These are phyloP conservation scores for Eucalyptus tenuipes DNA, from an alignment of 345 rosid genomes.

Conservation along the genomic window DNA sequence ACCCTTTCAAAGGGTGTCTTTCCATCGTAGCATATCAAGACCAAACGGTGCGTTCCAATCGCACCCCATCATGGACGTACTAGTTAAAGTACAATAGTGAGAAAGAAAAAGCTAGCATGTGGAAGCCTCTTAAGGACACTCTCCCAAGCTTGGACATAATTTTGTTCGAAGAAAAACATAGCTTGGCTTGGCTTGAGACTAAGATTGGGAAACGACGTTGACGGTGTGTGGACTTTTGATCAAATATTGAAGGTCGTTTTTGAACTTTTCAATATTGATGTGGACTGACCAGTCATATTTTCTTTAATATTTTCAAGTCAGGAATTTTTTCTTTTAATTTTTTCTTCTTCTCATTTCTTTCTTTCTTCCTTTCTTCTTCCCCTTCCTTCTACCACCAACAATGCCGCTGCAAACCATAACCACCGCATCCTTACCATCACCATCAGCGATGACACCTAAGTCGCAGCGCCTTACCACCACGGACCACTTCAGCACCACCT, in stretches of 20 bases:
- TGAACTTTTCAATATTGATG: neutral
- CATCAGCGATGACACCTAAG: neutral
- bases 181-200: constrained; percentile 4
- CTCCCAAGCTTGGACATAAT: neutral
- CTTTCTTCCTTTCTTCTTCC: neutral
- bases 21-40: no score
- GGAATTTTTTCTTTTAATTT: neutral
- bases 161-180: neutral
- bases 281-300: neutral
- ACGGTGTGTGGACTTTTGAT: neutral
- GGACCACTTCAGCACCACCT: constrained; percentile 6
- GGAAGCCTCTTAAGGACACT: constrained; percentile 14
- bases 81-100: no score
- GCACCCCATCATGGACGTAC: no score
- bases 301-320: neutral
- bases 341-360: neutral
- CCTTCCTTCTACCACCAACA: neutral
- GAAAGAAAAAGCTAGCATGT: constrained; percentile 19
- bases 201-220: neutral
- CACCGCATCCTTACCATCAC: neutral
- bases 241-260: neutral
- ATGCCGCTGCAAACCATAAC: neutral
- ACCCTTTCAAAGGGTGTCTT: no score
- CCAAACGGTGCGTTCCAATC: no score
- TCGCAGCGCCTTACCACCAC: constrained; percentile 10